Percentiles rank a stretch among this genome's conserved stretches.
Evolutionary conservation across 129 eudicot species (phyloP).

Genomic region (Glebionis coronaria): DNA sequence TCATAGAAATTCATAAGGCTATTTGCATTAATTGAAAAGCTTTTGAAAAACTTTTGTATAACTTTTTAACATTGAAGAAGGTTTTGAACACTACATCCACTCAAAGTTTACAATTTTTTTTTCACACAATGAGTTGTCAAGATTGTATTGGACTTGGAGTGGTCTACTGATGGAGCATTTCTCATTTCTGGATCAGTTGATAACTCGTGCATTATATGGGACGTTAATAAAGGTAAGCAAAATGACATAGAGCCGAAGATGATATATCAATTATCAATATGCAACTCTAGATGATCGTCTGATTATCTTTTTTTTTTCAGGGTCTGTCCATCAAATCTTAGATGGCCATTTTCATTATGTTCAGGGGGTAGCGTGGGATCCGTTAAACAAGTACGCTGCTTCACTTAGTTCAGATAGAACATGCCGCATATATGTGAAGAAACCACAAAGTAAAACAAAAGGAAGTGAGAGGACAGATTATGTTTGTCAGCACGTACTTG

Average conservation of each 20-base stretch:
- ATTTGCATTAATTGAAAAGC: too few relatives aligned
- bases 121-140: too few relatives aligned
- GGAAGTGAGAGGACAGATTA: conserved; percentile 63
- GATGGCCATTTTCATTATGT: conserved; percentile 96
- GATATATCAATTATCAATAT: neutral
- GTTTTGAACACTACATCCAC: too few relatives aligned
- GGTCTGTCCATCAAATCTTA: conserved; percentile 93
- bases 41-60: too few relatives aligned
- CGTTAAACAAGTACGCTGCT: conserved; percentile 76
- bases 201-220: conserved; percentile 98
- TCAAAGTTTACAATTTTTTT: too few relatives aligned
- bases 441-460: conserved; percentile 72
- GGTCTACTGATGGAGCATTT: conserved; percentile 86
- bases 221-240: conserved; percentile 73
- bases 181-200: conserved; percentile 96
- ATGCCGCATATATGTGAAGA: conserved; percentile 71
- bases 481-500: conserved; percentile 80
- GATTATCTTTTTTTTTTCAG: conserved; percentile 32
- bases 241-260: neutral
- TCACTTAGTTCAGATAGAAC: conserved; percentile 98
- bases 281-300: conserved; percentile 24
- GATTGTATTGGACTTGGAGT: conserved; percentile 89
- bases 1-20: too few relatives aligned
- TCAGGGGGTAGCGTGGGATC: conserved; percentile 99
- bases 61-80: too few relatives aligned